phyloP scores from a whole-genome alignment of 1,139 yeast genomes.

The Zygosaccharomyces sapae region DNA sequence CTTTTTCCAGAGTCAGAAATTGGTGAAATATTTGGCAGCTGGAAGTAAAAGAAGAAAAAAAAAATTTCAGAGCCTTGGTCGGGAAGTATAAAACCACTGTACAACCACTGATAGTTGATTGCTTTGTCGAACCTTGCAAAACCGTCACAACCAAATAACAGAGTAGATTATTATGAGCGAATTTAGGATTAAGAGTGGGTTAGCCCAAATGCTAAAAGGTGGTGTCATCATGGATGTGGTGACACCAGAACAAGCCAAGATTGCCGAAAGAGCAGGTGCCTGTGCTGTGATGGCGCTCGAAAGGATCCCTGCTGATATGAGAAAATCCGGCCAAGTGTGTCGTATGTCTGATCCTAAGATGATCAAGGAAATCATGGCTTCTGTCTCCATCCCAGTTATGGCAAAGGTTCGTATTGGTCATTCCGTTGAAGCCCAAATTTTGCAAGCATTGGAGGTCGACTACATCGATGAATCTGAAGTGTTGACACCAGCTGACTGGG shows the following conservation, averaged over 20 bases:
- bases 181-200: constrained; percentile 69
- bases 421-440: constrained; percentile 75
- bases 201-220: constrained; percentile 86
- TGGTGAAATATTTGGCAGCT: neutral
- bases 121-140: no score
- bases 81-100: no score
- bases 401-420: constrained; percentile 88
- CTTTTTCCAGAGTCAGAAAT: constrained; percentile 5
- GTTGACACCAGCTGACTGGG: constrained; percentile 74
- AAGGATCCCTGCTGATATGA: constrained; percentile 82
- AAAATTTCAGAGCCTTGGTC: no score
- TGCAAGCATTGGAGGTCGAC: constrained; percentile 70
- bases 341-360: constrained; percentile 85
- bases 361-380: constrained; percentile 69
- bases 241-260: constrained; percentile 54
- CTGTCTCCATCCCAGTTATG: constrained; percentile 73
- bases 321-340: constrained; percentile 79
- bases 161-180: constrained; percentile 19
- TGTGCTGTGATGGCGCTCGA: constrained; percentile 91
- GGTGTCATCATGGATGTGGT: constrained; percentile 66
- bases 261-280: constrained; percentile 85
- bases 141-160: no score
- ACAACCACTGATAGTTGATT: no score
- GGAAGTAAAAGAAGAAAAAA: neutral
- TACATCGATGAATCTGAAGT: constrained; percentile 86